These are phyloP conservation scores for Solanum hybrid DNA, from an alignment of 305 asterid species.

Conservation along the genomic window DNA sequence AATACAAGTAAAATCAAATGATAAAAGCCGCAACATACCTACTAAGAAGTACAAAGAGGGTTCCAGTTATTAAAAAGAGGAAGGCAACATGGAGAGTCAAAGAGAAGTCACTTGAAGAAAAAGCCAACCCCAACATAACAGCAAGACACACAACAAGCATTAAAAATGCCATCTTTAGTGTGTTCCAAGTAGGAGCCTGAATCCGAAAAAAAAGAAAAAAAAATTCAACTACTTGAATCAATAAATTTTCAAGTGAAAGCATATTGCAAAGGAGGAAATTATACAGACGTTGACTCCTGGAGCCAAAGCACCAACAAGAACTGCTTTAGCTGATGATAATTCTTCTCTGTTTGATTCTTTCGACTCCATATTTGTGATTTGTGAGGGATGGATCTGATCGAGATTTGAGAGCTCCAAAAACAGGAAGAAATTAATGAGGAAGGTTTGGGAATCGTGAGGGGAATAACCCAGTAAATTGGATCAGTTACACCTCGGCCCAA, in stretches of 20 bases:
- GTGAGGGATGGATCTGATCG: neutral
- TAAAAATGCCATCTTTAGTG: constrained; percentile 62
- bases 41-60: constrained; percentile 74
- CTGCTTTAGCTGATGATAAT: constrained; percentile 62
- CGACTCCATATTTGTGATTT: neutral
- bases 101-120: constrained; percentile 61
- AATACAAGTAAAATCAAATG: neutral
- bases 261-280: neutral
- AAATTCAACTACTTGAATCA: constrained; percentile 9
- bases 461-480: neutral
- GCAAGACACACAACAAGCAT: constrained; percentile 74
- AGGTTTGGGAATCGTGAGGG: neutral
- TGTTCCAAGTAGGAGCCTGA: constrained; percentile 88
- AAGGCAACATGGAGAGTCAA: constrained; percentile 63
- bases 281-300: constrained; percentile 81
- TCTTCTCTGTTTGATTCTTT: constrained; percentile 45
- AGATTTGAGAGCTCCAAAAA: neutral
- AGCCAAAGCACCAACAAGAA: constrained; percentile 76
- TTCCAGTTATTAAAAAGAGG: constrained; percentile 60
- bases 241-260: neutral
- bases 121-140: constrained; percentile 70
- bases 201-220: neutral
- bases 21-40: constrained; percentile 23
- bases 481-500: neutral
- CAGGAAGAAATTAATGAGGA: neutral